Evolutionary conservation across 768 basidiomycete species (phyloP), one percentile per base, ranked within the genome.

Genomic region (Agrocybe praecox): DNA sequence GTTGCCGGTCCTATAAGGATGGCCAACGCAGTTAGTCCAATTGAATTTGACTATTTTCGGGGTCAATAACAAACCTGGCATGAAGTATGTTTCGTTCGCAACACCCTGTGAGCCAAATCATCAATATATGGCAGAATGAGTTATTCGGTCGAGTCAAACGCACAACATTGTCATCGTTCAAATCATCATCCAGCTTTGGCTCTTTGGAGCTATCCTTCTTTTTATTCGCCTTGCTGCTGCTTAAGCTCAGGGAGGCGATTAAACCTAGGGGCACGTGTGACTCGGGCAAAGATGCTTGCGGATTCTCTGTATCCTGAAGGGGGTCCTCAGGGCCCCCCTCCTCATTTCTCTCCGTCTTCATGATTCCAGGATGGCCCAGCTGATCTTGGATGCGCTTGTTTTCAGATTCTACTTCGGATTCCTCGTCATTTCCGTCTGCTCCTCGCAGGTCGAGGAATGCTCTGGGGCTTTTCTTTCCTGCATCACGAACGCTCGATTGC

Each of bases 1-100:
- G 83, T 86, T 0, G 90, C 86, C 18, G 90, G 90, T 9, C 89
- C 88, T 87, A 55, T 53, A 53, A 46, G 53, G 43, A 44, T 50
- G 53, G 42, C 55, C 17, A 56, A 46, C 22, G 7, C 9, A 44
- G 21, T 26, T 49, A 29, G 26, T 6, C 24, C 33, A 42, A 22
- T 33, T 22, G 14, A 44, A 24, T 23, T 19, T 24, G 19, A 45
- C n/a, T 24, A 46, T 49, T 24, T 22, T 43, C 52, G 53, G 49
- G 45, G 18, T 63, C 46, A 45, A 36, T 26, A 18, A 64, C 73
- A 52, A 53, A 87, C 90, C 90, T 47, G 91, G 91, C 80, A 83
- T 79, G 74, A 92, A 94, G 65, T 87, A 94, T 49, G 80, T 83
- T 66, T 84, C 87, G 68, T 89, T 92, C 29, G 92, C 92, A 19